phyloP scores from a whole-genome alignment of 2,329 filamentous ascomycete genomes.

The Fusarium palustre region DNA sequence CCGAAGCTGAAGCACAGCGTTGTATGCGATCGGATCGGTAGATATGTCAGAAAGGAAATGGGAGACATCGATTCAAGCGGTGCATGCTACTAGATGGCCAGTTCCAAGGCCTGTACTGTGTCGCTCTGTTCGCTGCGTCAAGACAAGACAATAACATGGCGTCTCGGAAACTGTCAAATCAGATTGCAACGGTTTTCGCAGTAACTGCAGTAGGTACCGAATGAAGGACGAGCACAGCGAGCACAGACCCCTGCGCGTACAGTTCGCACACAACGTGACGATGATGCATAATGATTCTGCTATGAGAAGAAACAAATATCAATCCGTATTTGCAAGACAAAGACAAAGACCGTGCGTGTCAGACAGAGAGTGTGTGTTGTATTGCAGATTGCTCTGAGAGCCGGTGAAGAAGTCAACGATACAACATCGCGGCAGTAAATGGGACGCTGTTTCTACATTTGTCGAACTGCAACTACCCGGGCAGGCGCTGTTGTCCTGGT shows the following conservation, averaged over 20 bases:
- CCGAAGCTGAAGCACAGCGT: conserved; percentile 1
- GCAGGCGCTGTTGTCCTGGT: conserved; percentile 1
- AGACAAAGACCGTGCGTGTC: background rate
- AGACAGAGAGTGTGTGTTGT: conserved; percentile 28
- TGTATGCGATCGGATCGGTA: conserved; percentile 33
- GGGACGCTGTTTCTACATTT: conserved; percentile 22
- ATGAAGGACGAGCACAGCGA: conserved; percentile 1
- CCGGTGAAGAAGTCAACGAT: conserved; percentile 9
- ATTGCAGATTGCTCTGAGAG: conserved; percentile 23
- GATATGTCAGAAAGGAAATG: conserved; percentile 8
- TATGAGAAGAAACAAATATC: conserved; percentile 20
- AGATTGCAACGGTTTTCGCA: conserved; percentile 5
- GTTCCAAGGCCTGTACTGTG: background rate
- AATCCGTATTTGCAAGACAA: background rate
- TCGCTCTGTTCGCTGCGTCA: conserved; percentile 10
- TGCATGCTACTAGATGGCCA: background rate
- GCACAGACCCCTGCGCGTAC: conserved; percentile 6
- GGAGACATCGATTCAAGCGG: conserved; percentile 2
- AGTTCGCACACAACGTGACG: conserved; percentile 6
- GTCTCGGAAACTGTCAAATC: conserved; percentile 28
- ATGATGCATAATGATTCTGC: conserved; percentile 21
- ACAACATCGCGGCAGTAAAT: conserved; percentile 1
- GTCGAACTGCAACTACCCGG: conserved; percentile 21
- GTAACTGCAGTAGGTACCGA: conserved; percentile 1
- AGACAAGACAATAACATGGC: conserved; percentile 1